These are phyloP conservation scores for Escallonia rubra DNA, from an alignment of 129 eudicot species.

Conservation along the genomic window DNA sequence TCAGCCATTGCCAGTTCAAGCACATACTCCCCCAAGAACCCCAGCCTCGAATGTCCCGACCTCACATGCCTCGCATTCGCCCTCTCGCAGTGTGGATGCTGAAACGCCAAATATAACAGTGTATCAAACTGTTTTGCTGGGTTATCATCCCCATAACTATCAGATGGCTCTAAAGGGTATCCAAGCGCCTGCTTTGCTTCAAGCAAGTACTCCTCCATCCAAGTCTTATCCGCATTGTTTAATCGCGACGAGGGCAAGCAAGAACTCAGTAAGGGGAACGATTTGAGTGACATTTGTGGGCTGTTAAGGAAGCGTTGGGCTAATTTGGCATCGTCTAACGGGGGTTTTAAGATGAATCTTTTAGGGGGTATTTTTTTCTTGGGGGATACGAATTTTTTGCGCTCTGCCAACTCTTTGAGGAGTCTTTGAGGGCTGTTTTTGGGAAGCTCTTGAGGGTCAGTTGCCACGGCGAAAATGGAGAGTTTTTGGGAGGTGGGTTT, in stretches of 20 bases:
- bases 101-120: constrained; percentile 85
- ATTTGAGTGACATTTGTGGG: constrained; percentile 82
- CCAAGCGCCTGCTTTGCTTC: constrained; percentile 97
- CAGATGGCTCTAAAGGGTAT: constrained; percentile 89
- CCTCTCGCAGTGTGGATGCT: constrained; percentile 92
- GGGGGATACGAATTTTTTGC: constrained; percentile 61
- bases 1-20: constrained; percentile 84
- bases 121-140: constrained; percentile 98
- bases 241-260: constrained; percentile 70
- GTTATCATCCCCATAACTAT: constrained; percentile 74
- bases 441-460: constrained; percentile 74
- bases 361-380: constrained; percentile 76
- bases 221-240: constrained; percentile 77
- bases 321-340: constrained; percentile 73
- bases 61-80: constrained; percentile 79
- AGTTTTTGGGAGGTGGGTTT: constrained; percentile 23
- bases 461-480: constrained; percentile 42
- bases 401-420: constrained; percentile 74
- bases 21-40: constrained; percentile 85
- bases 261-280: constrained; percentile 86
- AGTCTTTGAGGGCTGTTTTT: constrained; percentile 86
- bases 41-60: constrained; percentile 83
- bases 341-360: constrained; percentile 81
- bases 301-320: constrained; percentile 89
- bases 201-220: constrained; percentile 88